Conservation (phyloP, 768 basidiomycete species). For the Zangia roseola region DNA sequence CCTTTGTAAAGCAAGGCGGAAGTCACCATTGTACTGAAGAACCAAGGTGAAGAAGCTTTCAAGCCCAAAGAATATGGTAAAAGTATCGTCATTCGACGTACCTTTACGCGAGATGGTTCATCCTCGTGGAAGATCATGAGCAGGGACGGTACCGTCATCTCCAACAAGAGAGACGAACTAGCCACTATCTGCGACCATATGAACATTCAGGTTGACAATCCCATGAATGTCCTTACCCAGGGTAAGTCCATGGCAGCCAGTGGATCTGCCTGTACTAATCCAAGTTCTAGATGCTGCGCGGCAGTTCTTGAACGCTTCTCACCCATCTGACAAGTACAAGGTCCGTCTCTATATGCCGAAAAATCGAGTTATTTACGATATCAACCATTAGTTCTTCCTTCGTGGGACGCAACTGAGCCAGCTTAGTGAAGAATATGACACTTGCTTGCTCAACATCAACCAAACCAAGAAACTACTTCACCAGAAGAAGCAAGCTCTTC, state of each 20-base stretch:
- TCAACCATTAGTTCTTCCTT: slow-evolving; percentile 75
- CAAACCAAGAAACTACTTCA: slow-evolving; percentile 63
- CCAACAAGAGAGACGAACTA: slow-evolving; percentile 80
- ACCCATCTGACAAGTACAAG: slow-evolving; percentile 85
- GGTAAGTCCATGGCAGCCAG: slow-evolving; percentile 37
- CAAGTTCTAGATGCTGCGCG: slow-evolving; percentile 34
- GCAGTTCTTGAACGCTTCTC: slow-evolving; percentile 83
- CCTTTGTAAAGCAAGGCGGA: slow-evolving; percentile 43
- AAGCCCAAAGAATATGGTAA: slow-evolving; percentile 82
- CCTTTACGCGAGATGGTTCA: slow-evolving; percentile 72
- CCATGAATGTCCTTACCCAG: slow-evolving; percentile 92
- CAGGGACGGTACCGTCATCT: slow-evolving; percentile 62
- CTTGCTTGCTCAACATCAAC: slow-evolving; percentile 69
- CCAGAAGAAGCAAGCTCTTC: slow-evolving; percentile 74
- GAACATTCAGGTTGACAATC: slow-evolving; percentile 96
- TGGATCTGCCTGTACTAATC: not conserved
- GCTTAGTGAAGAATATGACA: slow-evolving; percentile 83
- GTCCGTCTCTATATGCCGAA: slow-evolving; percentile 39
- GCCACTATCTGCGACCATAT: slow-evolving; percentile 90
- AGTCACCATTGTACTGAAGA: slow-evolving; percentile 81
- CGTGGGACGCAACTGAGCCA: slow-evolving; percentile 89
- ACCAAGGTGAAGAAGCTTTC: slow-evolving; percentile 89
- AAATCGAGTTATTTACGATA: slow-evolving; percentile 1
- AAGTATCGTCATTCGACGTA: slow-evolving; percentile 80
- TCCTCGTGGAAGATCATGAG: slow-evolving; percentile 82